Evolutionary conservation across 805 yeast species (phyloP), one percentile per base, ranked within the genome.

Genomic region (Danielia reshetovae): DNA sequence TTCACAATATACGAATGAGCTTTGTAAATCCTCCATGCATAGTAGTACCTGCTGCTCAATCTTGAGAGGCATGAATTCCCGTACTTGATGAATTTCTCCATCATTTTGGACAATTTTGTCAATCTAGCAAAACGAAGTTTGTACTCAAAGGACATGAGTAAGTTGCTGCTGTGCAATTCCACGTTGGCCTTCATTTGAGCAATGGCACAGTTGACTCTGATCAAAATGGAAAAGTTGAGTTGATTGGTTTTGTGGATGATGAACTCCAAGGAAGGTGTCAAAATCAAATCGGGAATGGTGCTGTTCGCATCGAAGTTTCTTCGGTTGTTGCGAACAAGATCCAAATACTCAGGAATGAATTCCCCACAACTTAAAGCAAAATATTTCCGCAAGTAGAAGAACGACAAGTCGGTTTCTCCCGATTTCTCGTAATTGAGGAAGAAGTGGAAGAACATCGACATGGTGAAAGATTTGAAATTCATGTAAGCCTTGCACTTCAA

Each of bases 231-330:
- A 17, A 64, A 48, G 21, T 38, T 38, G 8, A 61, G 17, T 35
- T 60, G 67, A 18, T 48, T 48, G 4, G 50, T 46, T 39, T 60
- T 65, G 46, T 71, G 75, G 40, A 70, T 43, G 24, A 51, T 39
- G 27, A 43, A 28, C 24, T 58, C 52, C 4, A 62, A 23, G 4
- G 53, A 27, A 14, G 79, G 77, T 35, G 65, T 72, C 21, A 75
- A 32, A 7, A 66, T 48, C 30, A 62, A 54, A 29, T 63, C 72
- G 2, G 68, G 61, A 7, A 27, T 36, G 5, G 36, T 35, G n/a
- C 36, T 30, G 0, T 70, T 67, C 2, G 51, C 45, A 2, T 71
- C 76, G 47, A 74, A 72, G 44, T 65, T 62, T 1, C 43, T 27
- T 2, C 49, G 40, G 36, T 61, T 54, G 32, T 61, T 57, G 23